phyloP scores from a whole-genome alignment of 208 protist species.

The Acanthamoeba royreba region DNA sequence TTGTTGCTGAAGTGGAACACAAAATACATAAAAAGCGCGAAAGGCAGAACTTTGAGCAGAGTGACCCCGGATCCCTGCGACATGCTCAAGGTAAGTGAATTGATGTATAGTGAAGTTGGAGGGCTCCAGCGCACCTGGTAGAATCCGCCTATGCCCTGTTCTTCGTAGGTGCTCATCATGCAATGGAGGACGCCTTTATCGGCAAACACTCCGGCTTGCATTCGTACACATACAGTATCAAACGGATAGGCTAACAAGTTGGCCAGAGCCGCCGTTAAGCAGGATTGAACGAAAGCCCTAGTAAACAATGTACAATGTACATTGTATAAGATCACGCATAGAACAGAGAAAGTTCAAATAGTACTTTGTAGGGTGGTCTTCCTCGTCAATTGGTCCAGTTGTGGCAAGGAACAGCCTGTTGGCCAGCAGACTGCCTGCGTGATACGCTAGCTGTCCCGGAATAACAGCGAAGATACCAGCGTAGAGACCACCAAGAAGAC shows the following conservation, averaged over 20 bases:
- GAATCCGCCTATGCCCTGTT: not conserved
- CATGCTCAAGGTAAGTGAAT: no score
- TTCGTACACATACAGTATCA: not conserved
- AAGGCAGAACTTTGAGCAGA: not conserved
- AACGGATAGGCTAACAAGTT: not conserved
- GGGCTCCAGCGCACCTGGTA: not conserved
- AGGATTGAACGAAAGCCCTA: not conserved
- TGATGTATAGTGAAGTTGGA: no score
- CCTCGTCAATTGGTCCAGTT: not conserved
- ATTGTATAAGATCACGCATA: no score
- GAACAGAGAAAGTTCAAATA: no score
- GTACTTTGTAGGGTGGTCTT: not conserved
- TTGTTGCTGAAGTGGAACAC: not conserved
- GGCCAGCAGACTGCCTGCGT: not conserved
- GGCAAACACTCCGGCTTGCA: not conserved
- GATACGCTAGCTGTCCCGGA: not conserved
- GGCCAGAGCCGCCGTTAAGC: not conserved
- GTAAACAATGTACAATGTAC: not conserved
- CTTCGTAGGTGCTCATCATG: not conserved
- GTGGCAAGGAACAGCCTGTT: not conserved
- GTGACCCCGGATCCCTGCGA: not conserved
- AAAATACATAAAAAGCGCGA: not conserved
- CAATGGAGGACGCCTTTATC: not conserved
- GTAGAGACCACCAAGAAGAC: not conserved
- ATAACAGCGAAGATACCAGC: not conserved